A percentile compares a stretch with the other conserved stretches of the same genome.
Evolutionary conservation across 768 basidiomycete genomes (phyloP).

Genomic region (Tylopilus subfusipes): DNA sequence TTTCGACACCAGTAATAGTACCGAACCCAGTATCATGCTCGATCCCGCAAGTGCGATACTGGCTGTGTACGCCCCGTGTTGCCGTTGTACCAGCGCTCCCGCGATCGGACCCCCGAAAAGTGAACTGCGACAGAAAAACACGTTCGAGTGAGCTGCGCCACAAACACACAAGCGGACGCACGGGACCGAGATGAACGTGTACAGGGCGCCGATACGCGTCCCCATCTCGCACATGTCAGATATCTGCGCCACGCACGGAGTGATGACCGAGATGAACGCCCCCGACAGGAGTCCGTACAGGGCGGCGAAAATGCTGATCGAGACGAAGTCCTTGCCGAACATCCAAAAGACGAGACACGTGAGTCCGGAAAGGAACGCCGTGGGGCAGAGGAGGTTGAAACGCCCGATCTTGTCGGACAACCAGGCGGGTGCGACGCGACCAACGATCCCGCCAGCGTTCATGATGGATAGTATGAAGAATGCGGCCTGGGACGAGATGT

Average conservation of each 20-base stretch:
- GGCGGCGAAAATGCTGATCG: constrained; percentile 49
- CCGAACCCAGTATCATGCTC: constrained; percentile 55
- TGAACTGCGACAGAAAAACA: constrained; percentile 37
- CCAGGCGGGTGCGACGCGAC: constrained; percentile 61
- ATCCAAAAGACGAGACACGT: constrained; percentile 58
- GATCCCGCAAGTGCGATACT: constrained; percentile 61
- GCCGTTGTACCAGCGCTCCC: constrained; percentile 49
- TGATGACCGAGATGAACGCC: constrained; percentile 64
- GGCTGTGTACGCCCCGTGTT: constrained; percentile 44
- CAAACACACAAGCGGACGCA: constrained; percentile 40
- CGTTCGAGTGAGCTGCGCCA: neutral
- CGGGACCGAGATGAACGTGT: constrained; percentile 66
- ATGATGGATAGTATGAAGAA: constrained; percentile 62
- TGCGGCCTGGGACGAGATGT: constrained; percentile 36
- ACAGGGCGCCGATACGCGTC: constrained; percentile 59
- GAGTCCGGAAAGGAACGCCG: constrained; percentile 61
- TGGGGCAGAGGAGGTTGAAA: constrained; percentile 64
- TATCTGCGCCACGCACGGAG: constrained; percentile 65
- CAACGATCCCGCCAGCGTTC: constrained; percentile 65
- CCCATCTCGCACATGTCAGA: constrained; percentile 58
- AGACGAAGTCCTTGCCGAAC: constrained; percentile 37
- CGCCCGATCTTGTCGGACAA: constrained; percentile 63
- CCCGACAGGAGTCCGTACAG: constrained; percentile 65
- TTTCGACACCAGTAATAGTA: constrained; percentile 51
- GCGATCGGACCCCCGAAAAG: constrained; percentile 63